Evolutionary conservation across 345 rosid species (phyloP).

Genomic region (Carallia brachiata): DNA sequence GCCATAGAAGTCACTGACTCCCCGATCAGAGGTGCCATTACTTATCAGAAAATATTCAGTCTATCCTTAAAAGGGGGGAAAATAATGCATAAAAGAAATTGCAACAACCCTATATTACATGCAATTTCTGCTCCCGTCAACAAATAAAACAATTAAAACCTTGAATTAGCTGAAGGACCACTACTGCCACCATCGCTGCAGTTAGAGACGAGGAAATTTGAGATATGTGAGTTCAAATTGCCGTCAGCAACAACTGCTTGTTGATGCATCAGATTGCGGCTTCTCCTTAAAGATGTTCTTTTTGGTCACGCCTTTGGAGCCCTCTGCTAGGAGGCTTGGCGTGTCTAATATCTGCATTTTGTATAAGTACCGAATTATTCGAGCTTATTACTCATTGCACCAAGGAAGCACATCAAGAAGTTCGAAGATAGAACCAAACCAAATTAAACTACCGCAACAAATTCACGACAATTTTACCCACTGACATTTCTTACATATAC

Average conservation of each 20-base stretch:
- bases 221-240: constrained; percentile 8
- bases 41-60: background rate
- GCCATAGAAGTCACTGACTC: too few species aligned
- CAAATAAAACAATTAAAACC: background rate
- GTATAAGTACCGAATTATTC: background rate
- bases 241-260: constrained; percentile 61
- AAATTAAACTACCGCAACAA: too few species aligned
- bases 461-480: too few species aligned
- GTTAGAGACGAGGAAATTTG: constrained; percentile 4
- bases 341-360: constrained; percentile 81
- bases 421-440: too few species aligned
- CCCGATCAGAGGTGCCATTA: background rate
- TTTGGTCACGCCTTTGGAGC: constrained; percentile 66
- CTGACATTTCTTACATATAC: too few species aligned
- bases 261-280: constrained; percentile 46
- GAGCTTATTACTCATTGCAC: background rate
- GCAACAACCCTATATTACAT: constrained; percentile 10
- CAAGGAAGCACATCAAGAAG: background rate
- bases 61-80: background rate
- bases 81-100: background rate
- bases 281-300: constrained; percentile 83
- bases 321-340: constrained; percentile 75
- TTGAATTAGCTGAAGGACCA: background rate
- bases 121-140: background rate
- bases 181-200: background rate